phyloP scores from a whole-genome alignment of 192 early-diverging fungal species.

The Gaertneriomyces semiglobifer region DNA sequence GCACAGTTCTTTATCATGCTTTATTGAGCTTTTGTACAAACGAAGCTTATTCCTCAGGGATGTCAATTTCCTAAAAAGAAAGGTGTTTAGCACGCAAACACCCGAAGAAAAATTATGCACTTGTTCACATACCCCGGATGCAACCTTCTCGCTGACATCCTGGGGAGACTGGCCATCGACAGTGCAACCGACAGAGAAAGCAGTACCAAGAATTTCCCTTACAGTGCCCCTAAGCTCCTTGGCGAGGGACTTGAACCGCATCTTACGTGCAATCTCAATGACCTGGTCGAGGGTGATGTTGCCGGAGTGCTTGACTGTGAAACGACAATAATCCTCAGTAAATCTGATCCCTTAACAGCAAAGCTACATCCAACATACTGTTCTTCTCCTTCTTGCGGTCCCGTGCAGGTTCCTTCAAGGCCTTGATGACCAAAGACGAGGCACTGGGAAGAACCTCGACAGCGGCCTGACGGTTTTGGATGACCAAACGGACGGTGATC shows the following conservation, averaged over 20 bases:
- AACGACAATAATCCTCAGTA: conserved; percentile 4
- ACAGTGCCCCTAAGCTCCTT: conserved; percentile 93
- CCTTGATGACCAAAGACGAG: conserved; percentile 93
- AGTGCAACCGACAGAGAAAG: conserved; percentile 93
- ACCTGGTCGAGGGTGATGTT: conserved; percentile 93
- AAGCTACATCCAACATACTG: conserved; percentile 49
- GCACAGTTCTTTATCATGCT: too few species aligned
- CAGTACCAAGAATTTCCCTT: conserved; percentile 94
- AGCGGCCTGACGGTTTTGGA: conserved; percentile 99
- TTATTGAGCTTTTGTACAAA: too few species aligned
- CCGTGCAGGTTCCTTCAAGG: conserved; percentile 94
- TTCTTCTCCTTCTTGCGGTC: conserved; percentile 99
- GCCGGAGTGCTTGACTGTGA: conserved; percentile 82
- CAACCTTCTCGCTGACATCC: conserved; percentile 81
- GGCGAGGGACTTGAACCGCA: conserved; percentile 92
- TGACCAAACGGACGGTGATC: conserved; percentile 96
- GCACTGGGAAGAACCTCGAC: conserved; percentile 96
- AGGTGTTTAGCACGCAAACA: neutral
- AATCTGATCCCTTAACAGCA: neutral
- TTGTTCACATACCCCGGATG: conserved; percentile 54
- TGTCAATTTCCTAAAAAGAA: conserved; percentile 36
- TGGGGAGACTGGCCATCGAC: conserved; percentile 93
- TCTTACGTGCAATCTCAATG: conserved; percentile 92
- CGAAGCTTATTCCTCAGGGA: conserved; percentile 34
- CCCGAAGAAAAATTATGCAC: neutral